Conservation (phyloP, 2,329 filamentous ascomycete genomes). For the Dothistroma septosporum region DNA sequence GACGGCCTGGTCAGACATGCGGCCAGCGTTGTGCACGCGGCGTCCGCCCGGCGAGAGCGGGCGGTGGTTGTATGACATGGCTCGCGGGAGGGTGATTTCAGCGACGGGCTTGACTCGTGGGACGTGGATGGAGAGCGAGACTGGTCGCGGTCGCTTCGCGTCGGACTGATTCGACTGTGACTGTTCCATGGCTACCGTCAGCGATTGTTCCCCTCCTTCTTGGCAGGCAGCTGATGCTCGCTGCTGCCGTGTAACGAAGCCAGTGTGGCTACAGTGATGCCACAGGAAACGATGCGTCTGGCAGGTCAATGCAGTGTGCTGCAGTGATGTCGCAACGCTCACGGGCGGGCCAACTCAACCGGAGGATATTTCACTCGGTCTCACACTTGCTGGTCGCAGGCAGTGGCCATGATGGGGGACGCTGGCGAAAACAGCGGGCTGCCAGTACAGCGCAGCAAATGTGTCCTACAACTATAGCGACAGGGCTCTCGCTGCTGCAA, state of each 20-base stretch:
- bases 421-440: neutral
- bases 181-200: constrained; percentile 11
- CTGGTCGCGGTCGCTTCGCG: constrained; percentile 7
- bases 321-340: neutral
- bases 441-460: neutral
- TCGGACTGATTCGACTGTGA: neutral
- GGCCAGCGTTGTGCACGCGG: constrained; percentile 33
- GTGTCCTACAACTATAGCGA: neutral
- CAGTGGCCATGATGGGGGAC: neutral
- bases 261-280: neutral
- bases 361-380: neutral
- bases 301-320: neutral
- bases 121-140: constrained; percentile 16
- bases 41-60: constrained; percentile 34
- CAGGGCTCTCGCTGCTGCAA: constrained; percentile 4
- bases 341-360: neutral
- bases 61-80: constrained; percentile 34
- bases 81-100: constrained; percentile 16
- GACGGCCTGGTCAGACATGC: constrained; percentile 29
- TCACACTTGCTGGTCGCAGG: neutral
- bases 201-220: neutral
- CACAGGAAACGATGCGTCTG: neutral
- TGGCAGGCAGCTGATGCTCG: neutral
- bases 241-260: constrained; percentile 3
- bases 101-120: constrained; percentile 24